These are phyloP conservation scores for Arthroderma sp. DNA, from an alignment of 2,329 filamentous ascomycete genomes.

Conservation along the genomic window DNA sequence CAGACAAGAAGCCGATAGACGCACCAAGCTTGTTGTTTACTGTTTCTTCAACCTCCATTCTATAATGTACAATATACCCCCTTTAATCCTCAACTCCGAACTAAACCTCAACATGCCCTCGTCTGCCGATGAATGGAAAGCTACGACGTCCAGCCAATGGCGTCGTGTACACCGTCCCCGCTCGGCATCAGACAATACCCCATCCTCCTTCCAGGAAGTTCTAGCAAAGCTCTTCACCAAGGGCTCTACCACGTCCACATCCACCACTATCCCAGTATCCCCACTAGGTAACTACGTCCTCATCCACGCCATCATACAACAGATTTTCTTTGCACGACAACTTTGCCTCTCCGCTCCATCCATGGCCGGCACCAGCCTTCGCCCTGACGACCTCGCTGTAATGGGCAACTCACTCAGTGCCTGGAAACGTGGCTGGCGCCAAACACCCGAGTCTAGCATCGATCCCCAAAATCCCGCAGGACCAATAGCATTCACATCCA, in stretches of 20 bases:
- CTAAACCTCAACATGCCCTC: constrained; percentile 44
- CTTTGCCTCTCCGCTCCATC: constrained; percentile 35
- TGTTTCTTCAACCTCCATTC: constrained; percentile 50
- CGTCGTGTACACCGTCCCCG: constrained; percentile 28
- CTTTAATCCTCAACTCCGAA: constrained; percentile 45
- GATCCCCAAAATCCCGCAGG: constrained; percentile 43
- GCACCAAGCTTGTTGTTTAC: constrained; percentile 46
- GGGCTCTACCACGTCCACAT: constrained; percentile 16
- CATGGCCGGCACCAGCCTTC: constrained; percentile 32
- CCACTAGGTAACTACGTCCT: constrained; percentile 44
- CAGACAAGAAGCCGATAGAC: constrained; percentile 40
- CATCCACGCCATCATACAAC: constrained; percentile 43
- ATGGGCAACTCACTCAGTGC: constrained; percentile 38
- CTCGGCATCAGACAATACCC: constrained; percentile 24
- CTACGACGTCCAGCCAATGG: constrained; percentile 41
- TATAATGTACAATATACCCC: constrained; percentile 51
- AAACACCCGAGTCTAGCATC: constrained; percentile 41
- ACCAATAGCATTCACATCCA: constrained; percentile 43
- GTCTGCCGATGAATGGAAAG: constrained; percentile 45
- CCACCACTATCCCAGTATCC: constrained; percentile 31
- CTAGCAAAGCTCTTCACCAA: constrained; percentile 36
- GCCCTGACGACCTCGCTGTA: constrained; percentile 33
- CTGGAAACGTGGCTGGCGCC: constrained; percentile 44
- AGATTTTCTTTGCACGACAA: constrained; percentile 42
- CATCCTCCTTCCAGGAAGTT: constrained; percentile 30